Percentiles rank a stretch among this genome's conserved stretches.
These are phyloP conservation scores for Ophiognomonia clavigignenti-juglandacearum DNA, from an alignment of 2,329 filamentous ascomycete species.

Conservation along the genomic window DNA sequence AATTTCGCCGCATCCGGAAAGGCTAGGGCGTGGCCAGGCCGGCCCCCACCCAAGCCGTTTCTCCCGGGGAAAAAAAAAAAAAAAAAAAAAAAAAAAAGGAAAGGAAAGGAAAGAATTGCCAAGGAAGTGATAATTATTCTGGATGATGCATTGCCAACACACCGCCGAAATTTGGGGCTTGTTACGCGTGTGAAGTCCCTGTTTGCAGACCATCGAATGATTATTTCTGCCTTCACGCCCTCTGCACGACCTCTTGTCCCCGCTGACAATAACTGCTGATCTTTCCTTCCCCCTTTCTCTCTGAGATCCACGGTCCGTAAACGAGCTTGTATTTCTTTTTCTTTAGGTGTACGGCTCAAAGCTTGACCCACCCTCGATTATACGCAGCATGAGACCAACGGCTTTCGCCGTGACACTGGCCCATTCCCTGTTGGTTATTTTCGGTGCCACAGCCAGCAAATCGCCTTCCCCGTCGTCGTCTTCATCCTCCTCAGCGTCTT, in stretches of 20 bases:
- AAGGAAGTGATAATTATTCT: too few relatives aligned
- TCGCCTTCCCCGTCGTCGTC: not conserved
- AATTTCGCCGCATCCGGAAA: too few relatives aligned
- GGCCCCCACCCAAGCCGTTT: too few relatives aligned
- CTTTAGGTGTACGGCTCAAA: not conserved
- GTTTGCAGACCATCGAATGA: not conserved
- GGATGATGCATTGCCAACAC: too few relatives aligned
- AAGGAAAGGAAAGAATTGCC: too few relatives aligned
- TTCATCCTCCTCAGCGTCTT: too few relatives aligned
- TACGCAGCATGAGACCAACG: conserved; percentile 3
- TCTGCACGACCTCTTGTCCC: not conserved
- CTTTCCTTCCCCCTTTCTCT: not conserved
- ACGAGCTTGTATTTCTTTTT: not conserved
- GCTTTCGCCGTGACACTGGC: conserved; percentile 4
- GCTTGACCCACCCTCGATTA: not conserved
- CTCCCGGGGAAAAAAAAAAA: too few relatives aligned
- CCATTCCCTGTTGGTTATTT: conserved; percentile 14
- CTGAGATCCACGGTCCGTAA: too few relatives aligned
- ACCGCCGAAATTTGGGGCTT: too few relatives aligned
- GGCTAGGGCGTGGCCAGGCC: too few relatives aligned
- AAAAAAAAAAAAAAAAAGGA: too few relatives aligned
- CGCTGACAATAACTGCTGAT: not conserved
- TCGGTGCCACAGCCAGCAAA: conserved; percentile 1
- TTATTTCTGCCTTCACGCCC: not conserved
- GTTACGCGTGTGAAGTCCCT: not conserved